Evolutionary conservation across 805 yeast genomes (phyloP), one percentile per base, ranked within the genome.

Genomic region (Pichia insulana): DNA sequence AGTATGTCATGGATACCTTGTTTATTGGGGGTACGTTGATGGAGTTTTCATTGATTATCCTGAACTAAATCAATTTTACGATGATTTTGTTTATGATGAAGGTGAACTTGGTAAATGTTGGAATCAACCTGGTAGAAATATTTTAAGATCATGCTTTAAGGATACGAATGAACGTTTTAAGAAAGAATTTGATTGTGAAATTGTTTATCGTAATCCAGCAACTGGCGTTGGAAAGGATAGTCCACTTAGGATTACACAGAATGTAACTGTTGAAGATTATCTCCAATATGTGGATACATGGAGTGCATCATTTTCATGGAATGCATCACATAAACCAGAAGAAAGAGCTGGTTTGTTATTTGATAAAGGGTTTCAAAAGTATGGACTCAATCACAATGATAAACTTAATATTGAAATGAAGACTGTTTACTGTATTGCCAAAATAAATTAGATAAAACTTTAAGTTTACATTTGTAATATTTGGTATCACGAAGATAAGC

Each of bases 11-110:
- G 79, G 76, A 0, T 65, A 70, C 0, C 55, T 88, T 37, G 82
- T 87, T 0, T 74, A 75, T 50, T 87, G 90, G 83, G 83, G 84
- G 4, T 88, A 88, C 55, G 77, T 73, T 32, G 95, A 87, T 51
- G 85, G 88, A 0, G 65, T 74, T 0, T 75, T 62, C 44, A 62
- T 68, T 43, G 69, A 71, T 2, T 65, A 65, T 34, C 80, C 83
- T 1, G 20, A 9, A 4, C 37, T 42, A 13, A 79, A 82, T 48
- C 66, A 69, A 33, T 56, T 81, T 7, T 69, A 76, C 38, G 52
- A 59, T 34, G 60, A 67, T 34, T 59, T 65, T 38, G 65, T 62
- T 6, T 74, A 74, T 48, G 68, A 65, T 22, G 65, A 71, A 0
- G 54, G 59, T 2, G 63, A 55, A 35, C 57, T 82, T 36, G 89